Conservation (phyloP, 2,329 filamentous ascomycete species). For the Phoma herbarum region DNA sequence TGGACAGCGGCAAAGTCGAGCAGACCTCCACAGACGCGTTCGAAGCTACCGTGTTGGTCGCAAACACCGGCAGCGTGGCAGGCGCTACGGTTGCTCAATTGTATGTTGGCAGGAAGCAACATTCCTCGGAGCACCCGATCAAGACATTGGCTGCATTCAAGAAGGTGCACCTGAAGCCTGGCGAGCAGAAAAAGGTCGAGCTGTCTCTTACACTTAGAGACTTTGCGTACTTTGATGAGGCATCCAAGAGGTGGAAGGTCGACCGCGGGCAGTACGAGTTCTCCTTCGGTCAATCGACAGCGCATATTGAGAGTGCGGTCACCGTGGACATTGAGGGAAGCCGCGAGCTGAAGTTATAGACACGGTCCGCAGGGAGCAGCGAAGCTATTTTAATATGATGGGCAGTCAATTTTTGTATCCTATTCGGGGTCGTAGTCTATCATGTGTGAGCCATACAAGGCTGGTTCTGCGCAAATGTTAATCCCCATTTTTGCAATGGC, state of each 20-base stretch:
- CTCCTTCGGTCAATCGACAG: constrained; percentile 44
- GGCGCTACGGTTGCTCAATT: constrained; percentile 65
- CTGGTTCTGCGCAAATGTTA: not conserved
- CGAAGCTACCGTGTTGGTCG: constrained; percentile 53
- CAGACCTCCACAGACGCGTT: constrained; percentile 60
- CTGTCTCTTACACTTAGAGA: constrained; percentile 51
- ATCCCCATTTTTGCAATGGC: not conserved
- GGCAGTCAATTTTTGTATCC: not conserved
- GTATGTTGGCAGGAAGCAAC: constrained; percentile 63
- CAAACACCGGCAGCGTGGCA: constrained; percentile 60
- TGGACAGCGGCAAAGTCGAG: constrained; percentile 66
- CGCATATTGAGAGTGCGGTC: constrained; percentile 37
- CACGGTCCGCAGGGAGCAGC: no score
- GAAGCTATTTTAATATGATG: not conserved
- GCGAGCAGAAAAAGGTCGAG: constrained; percentile 65
- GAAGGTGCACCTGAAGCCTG: constrained; percentile 68
- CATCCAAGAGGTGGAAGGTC: constrained; percentile 39
- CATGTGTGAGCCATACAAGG: not conserved
- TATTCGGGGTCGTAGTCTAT: not conserved
- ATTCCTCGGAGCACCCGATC: constrained; percentile 59
- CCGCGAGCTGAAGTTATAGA: constrained; percentile 31
- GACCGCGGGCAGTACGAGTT: constrained; percentile 44
- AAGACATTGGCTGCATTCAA: constrained; percentile 75
- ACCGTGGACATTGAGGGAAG: constrained; percentile 34
- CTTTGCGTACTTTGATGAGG: constrained; percentile 47